phyloP scores from a whole-genome alignment of 1,284 basidiomycete species.

The Trametes versicolor region DNA sequence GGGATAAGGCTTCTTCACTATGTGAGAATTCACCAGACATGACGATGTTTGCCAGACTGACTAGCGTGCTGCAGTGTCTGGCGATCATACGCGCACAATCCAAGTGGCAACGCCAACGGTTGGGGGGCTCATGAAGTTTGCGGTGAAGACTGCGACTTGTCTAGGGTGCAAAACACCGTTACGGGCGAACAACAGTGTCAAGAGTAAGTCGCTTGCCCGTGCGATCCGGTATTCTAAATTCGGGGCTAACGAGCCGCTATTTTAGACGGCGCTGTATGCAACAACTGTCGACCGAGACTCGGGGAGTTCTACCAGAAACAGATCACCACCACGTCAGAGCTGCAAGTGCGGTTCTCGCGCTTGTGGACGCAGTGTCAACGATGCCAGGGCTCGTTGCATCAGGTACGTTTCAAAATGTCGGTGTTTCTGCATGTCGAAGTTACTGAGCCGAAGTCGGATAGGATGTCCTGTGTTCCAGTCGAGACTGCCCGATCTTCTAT shows the following conservation, averaged over 20 bases:
- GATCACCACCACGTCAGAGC: slow-evolving; percentile 72
- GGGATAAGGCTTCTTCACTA: slow-evolving; percentile 86
- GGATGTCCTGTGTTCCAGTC: slow-evolving; percentile 97
- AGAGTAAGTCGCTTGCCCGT: slow-evolving; percentile 56
- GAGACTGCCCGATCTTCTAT: slow-evolving; percentile 98
- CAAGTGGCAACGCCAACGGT: slow-evolving; percentile 94
- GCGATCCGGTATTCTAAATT: neutral
- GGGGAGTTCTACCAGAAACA: slow-evolving; percentile 95
- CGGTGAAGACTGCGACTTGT: slow-evolving; percentile 93
- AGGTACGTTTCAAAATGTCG: slow-evolving; percentile 59
- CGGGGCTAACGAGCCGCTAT: slow-evolving; percentile 5
- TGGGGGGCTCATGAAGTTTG: slow-evolving; percentile 97
- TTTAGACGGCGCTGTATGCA: slow-evolving; percentile 91
- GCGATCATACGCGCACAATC: slow-evolving; percentile 93
- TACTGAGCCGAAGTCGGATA: slow-evolving; percentile 44
- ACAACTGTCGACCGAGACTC: slow-evolving; percentile 87
- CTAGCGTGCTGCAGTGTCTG: slow-evolving; percentile 71
- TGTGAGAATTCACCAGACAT: slow-evolving; percentile 65
- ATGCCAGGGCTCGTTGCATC: slow-evolving; percentile 95
- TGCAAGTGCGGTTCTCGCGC: slow-evolving; percentile 91
- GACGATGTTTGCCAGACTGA: neutral
- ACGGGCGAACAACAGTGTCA: slow-evolving; percentile 71
- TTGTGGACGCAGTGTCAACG: slow-evolving; percentile 98
- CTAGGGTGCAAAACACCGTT: slow-evolving; percentile 93
- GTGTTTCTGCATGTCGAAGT: neutral